phyloP scores from a whole-genome alignment of 2,329 filamentous ascomycete species.

The Epichloe gansuensis region DNA sequence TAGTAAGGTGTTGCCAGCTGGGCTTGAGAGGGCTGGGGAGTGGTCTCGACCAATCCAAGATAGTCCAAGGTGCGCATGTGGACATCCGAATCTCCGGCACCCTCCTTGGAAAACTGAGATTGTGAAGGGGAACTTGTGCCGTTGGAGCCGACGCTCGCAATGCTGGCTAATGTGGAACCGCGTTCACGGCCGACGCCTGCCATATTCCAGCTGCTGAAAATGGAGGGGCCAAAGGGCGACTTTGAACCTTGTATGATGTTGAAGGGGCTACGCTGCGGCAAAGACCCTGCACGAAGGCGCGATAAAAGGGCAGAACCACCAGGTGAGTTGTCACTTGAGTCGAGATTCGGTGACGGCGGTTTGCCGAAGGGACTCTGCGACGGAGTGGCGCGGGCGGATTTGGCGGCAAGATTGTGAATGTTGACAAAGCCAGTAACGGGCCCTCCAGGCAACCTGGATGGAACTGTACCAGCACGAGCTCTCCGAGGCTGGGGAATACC shows the following conservation, averaged over 20 bases:
- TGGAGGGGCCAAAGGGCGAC: slow-evolving; percentile 74
- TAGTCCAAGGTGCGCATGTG: slow-evolving; percentile 88
- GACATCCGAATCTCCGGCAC: slow-evolving; percentile 75
- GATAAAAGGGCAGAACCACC: slow-evolving; percentile 66
- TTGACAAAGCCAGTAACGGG: slow-evolving; percentile 47
- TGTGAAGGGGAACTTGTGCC: slow-evolving; percentile 78
- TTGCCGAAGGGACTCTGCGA: slow-evolving; percentile 74
- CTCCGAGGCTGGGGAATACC: slow-evolving; percentile 59
- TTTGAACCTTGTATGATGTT: slow-evolving; percentile 39
- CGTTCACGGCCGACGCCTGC: slow-evolving; percentile 57
- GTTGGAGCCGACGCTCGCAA: slow-evolving; percentile 82
- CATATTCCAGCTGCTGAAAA: slow-evolving; percentile 81
- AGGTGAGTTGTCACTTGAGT: slow-evolving; percentile 32
- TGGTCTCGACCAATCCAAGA: slow-evolving; percentile 86
- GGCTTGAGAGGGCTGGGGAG: slow-evolving; percentile 67
- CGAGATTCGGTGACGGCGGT: slow-evolving; percentile 45
- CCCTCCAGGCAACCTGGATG: slow-evolving; percentile 78
- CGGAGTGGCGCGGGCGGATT: slow-evolving; percentile 74
- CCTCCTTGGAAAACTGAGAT: slow-evolving; percentile 77
- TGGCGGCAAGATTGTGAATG: slow-evolving; percentile 49
- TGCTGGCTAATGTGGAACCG: slow-evolving; percentile 70
- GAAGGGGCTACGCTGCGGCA: slow-evolving; percentile 76
- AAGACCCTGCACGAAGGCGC: slow-evolving; percentile 79
- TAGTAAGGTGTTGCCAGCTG: slow-evolving; percentile 65
- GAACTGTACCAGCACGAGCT: slow-evolving; percentile 87